Evolutionary conservation across 495 filamentous ascomycete species (phyloP), one percentile per base, ranked within the genome.

Genomic region (Trichocladium uniseriatum): DNA sequence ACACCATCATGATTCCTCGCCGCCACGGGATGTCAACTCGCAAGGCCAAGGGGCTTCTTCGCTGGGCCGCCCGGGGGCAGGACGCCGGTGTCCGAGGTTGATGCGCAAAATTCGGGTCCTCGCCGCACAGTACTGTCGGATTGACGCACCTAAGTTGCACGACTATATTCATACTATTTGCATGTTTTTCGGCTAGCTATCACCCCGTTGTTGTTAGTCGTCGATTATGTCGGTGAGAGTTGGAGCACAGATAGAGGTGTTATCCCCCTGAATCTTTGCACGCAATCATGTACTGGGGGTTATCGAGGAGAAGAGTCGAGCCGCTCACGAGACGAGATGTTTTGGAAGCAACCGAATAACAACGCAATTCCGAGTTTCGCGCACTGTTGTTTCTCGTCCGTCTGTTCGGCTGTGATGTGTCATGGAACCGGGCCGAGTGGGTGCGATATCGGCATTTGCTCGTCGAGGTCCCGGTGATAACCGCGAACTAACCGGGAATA

Each of bases 171-270:
- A 24, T 27, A 36, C 20, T 43, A 61, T 56, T 22, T 63, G 49
- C 48, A 62, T 63, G 47, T 47, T 58, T 54, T 50, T 39, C 19
- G 36, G 16, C 35, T 42, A 16, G 39, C 48, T 44, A 19, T 51
- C 18, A 7, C 34, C 15, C 15, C 47, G n/a, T 54, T 47, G 37
- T 19, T 35, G 16, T 27, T 42, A 15, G 43, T 44, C 39, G 19
- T 49, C 22, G 14, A 29, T 49, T 53, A 52, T 39, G 48, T 36
- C 41, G 41, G 38, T 14, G 42, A 44, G 29, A 51, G 44, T 45
- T 55, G 55, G 49, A 48, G 45, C 36, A 38, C 48, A 61, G 41
- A 55, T 58, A 55, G 55, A 48, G 39, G 40, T 34, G 48, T 47
- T 51, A 51, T 50, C 48, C 36, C 48, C 39, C 18, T 52, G 53